phyloP scores from a whole-genome alignment of 2,329 filamentous ascomycete species.

The Cryphonectria japonica region DNA sequence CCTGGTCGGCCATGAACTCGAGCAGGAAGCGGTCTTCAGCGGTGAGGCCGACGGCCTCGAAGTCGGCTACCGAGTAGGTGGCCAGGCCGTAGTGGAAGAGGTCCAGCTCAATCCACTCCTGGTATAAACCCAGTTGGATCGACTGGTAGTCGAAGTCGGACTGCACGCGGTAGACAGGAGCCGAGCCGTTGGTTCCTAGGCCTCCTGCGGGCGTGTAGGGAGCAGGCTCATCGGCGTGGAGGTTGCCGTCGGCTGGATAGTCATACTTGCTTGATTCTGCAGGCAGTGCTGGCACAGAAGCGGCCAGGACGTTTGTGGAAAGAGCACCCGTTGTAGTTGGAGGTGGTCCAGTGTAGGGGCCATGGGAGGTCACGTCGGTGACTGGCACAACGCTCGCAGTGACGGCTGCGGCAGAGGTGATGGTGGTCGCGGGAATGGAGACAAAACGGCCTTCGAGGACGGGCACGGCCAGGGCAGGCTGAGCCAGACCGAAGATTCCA shows the following conservation, averaged over 20 bases:
- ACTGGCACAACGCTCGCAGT: slow-evolving; percentile 40
- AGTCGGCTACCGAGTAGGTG: slow-evolving; percentile 70
- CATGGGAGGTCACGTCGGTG: slow-evolving; percentile 68
- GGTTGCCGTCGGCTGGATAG: slow-evolving; percentile 72
- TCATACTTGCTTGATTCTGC: slow-evolving; percentile 65
- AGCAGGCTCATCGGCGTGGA: slow-evolving; percentile 69
- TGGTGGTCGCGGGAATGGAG: slow-evolving; percentile 42
- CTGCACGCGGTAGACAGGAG: slow-evolving; percentile 75
- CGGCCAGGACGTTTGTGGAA: slow-evolving; percentile 58
- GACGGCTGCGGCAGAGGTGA: slow-evolving; percentile 37
- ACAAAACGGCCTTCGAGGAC: slow-evolving; percentile 33
- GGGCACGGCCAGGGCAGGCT: slow-evolving; percentile 37
- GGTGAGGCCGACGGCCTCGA: slow-evolving; percentile 68
- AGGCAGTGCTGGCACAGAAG: slow-evolving; percentile 61
- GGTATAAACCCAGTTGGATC: slow-evolving; percentile 73
- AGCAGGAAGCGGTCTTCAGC: slow-evolving; percentile 73
- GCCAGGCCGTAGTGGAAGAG: slow-evolving; percentile 78
- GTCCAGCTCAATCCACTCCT: slow-evolving; percentile 85
- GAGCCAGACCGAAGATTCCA: slow-evolving; percentile 32
- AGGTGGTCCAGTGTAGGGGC: slow-evolving; percentile 66
- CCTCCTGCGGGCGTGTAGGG: slow-evolving; percentile 76
- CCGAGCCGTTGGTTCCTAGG: slow-evolving; percentile 75
- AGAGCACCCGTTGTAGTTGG: slow-evolving; percentile 71
- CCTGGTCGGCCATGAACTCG: slow-evolving; percentile 77
- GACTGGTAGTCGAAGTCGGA: slow-evolving; percentile 86